phyloP scores from a whole-genome alignment of 2,329 filamentous ascomycete genomes.

The Aspergillus latus region DNA sequence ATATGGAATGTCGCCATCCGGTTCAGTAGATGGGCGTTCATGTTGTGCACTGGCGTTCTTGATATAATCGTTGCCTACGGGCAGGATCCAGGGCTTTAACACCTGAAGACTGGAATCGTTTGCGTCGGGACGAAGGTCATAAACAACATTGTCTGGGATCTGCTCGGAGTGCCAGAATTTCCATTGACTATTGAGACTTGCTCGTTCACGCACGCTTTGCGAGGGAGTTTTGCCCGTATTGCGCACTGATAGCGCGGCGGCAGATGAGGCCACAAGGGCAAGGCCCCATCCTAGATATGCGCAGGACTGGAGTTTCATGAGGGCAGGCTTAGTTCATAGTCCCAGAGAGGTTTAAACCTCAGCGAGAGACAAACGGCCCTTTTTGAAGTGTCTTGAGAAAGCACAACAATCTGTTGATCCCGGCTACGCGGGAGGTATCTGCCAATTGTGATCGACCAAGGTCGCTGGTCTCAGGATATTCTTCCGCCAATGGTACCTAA shows the following conservation, averaged over 20 bases:
- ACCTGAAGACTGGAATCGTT: neutral
- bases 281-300: neutral
- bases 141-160: constrained; percentile 2
- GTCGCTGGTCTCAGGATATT: neutral
- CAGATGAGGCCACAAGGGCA: neutral
- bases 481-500: neutral
- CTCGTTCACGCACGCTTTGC: neutral
- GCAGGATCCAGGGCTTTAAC: neutral
- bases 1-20: neutral
- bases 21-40: neutral
- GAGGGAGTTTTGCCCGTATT: neutral
- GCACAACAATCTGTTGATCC: no score
- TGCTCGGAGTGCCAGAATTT: neutral
- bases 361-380: no score
- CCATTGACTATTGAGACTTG: neutral
- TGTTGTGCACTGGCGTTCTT: neutral
- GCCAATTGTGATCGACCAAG: no score
- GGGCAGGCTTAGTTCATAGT: neutral
- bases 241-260: neutral
- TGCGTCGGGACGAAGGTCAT: neutral
- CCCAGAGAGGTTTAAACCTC: no score
- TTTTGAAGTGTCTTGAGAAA: no score
- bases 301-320: neutral
- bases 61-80: neutral
- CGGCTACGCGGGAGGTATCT: no score